Base-by-base conservation (phyloP, 1,284 basidiomycete genomes). In the Fomitopsis schrenkii region DNA sequence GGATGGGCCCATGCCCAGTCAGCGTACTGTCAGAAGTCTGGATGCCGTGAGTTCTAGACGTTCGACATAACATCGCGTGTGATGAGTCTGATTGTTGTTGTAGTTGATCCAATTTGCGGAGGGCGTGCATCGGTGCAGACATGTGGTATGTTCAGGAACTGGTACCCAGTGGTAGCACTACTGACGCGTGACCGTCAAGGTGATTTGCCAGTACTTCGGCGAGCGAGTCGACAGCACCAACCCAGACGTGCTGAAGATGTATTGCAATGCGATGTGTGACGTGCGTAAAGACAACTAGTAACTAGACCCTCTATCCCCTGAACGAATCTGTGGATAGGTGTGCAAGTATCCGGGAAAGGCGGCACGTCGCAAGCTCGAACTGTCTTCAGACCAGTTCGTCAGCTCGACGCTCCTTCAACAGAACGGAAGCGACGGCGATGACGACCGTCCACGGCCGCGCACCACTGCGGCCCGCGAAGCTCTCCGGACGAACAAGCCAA, bases 251-350 rank as follows among this genome's bases (percentile, higher is more conserved):
- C 72, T 82, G 57, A 80, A 81, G 61, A 70, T 72, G 3, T 87
- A 92, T 66, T 96, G 94, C 68, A 74, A 88, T 61, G 77, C 79
- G 44, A 94, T 94, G 91, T 96, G 93, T 68, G 93, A 95, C 74
- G 93, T 94, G 68, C 58, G 88, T 7, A 12, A 3, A 14, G 26
- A 53, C 53, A 44, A 5, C 30, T 7, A 15, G 53, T 6, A 17
- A 35, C 14, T 19, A 15, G 15, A 44, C 36, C 38, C 28, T 19
- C 19, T 3, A 30, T 42, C 17, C 50, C 4, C 36, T 15, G 22
- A 28, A 28, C 45, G 7, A 8, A 6, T 14, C 12, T 15, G 9
- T 10, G n/a, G 5, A 8, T 58, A 92, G 90, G 80, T 92, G 3
- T 94, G 91, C 76, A 90, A 88, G 71, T 84, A 85, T 64, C 87